Base-by-base conservation (phyloP, 805 yeast genomes). In the Cyberlindnera sargentensis region DNA sequence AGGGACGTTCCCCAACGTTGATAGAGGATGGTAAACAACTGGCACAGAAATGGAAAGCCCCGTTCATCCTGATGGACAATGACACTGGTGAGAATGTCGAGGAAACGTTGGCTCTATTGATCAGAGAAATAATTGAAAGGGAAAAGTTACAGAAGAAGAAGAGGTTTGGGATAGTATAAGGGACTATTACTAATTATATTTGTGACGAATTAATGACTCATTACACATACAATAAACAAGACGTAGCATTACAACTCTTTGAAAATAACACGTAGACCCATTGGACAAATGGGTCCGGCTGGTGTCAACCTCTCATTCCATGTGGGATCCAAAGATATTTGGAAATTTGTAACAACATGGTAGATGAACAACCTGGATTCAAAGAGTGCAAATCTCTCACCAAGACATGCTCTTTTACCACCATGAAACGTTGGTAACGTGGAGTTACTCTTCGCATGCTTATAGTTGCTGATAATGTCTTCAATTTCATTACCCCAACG, bases 21-120 rank as follows among this genome's bases (percentile, higher is more conserved):
- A 66, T 84, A 3, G 75, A 74, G 36, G 65, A 71, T 44, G 95
- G 93, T 0, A 67, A 65, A 45, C 60, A 70, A 28, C 56, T 82
- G 40, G 86, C 88, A 0, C 58, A 65, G 23, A 54, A 64, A 24
- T 84, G 91, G 91, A 69, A 72, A 2, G 73, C 82, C 50, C 80
- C 85, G 0, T 84, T 81, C 60, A 68, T 82, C 8, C 74, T 76
- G 4, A 65, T 81, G n/a, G 87, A 83, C 50, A 75, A 72, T 42
- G 67, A 70, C 32, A 61, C 63, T 34, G 72, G 73, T 48, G 62
- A 63, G 6, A 72, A 72, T 40, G 76, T 79, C 6, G 88, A 83
- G 45, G 78, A 73, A 43, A 68, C 77, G 1, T 46, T 83, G 39
- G 71, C 82, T 3, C 55, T 81, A 44, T 63, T 82, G 62, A 66